Evolutionary conservation across 306 rosid genomes (phyloP), one percentile per base, ranked within the genome.

Genomic region (Adenanthera pavonina): DNA sequence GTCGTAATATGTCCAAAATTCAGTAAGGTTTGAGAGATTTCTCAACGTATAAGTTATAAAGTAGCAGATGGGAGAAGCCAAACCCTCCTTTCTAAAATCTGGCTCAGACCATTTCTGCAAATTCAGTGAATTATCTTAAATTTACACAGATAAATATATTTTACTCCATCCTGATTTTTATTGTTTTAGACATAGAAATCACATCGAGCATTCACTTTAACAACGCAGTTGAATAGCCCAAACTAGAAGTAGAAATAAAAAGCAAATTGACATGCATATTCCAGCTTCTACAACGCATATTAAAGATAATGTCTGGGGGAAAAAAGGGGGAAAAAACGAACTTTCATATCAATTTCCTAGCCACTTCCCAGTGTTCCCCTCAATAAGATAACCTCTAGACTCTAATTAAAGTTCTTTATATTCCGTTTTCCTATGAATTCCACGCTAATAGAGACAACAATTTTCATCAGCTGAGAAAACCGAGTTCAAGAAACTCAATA

Each of bases 391-490:
- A 13, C 20, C 67, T 25, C 17, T 30, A 60, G 13, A 11, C 40
- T 38, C 71, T 15, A 64, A 25, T 25, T 25, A 1, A 19, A 16
- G 30, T 38, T 19, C 71, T 16, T 0, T 6, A 14, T 14, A 64
- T 44, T 9, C 8, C 17, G 7, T 11, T 46, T 69, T 69, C 40
- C 56, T 11, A 44, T 15, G 43, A 4, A 47, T 25, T 48, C 36
- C 57, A 46, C 15, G 74, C 10, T 13, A 70, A 17, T 41, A 70
- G 40, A 71, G 10, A 4, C 59, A 48, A 47, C 59, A 48, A 4
- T 10, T 47, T 71, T 15, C 76, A 16, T 72, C 53, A 34, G 47
- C 62, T 48, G 59, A 71, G 75, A 71, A 48, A 7, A 25, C 59
- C 59, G 1, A 47, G 43, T 48, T 71, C 59, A 71, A 47, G 40